Evolutionary conservation across 1,284 basidiomycete species (phyloP), one percentile per base, ranked within the genome.

Genomic region (Salmacisia buchloeana): DNA sequence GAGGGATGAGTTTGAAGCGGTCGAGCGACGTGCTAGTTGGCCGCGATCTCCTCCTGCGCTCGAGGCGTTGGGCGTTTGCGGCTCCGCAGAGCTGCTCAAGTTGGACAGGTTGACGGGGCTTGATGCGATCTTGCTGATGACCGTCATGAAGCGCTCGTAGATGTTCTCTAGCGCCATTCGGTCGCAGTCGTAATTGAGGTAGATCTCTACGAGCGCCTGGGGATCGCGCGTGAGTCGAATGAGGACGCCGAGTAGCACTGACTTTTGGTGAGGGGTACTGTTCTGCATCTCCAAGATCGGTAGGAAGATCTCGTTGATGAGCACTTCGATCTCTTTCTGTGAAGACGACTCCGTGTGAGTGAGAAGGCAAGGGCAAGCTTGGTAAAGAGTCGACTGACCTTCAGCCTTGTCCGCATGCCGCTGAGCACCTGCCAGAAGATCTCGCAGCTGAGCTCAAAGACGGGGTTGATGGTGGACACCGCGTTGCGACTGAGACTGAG

Each of bases 231-330:
- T 79, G 29, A 79, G 68, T 9, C 78, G 70, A 57, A 77, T 74
- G 34, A 79, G 46, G 7, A 77, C 71, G 46, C 67, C 66, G 36
- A 79, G 69, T 59, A 79, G 63, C 58, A 77, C 76, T 25, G 71
- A 72, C 63, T 79, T 79, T 64, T 79, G 96, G 76, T 91, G 92
- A 60, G 96, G 83, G 0, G 94, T 96, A 10, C 94, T 92, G 23
- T 90, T 97, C 74, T 89, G 88, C 94, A 99, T 97, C 82, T 99
- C 96, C 59, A 99, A 83, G 60, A 99, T 97, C 1, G 96, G 96
- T 64, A 99, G 87, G 83, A 98, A 99, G 74, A 99, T 99, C 79
- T 99, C 96, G 78, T 97, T 96, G 62, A 99, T 82, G 35, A 99
- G 84, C 39, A 99, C 94, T 81, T 97, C 96, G 68, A 98, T 97